Percentiles rank a stretch among this genome's conserved stretches.
These are phyloP conservation scores for Pseudogymnoascus sp. DNA, from an alignment of 2,329 filamentous ascomycete genomes.

Conservation along the genomic window DNA sequence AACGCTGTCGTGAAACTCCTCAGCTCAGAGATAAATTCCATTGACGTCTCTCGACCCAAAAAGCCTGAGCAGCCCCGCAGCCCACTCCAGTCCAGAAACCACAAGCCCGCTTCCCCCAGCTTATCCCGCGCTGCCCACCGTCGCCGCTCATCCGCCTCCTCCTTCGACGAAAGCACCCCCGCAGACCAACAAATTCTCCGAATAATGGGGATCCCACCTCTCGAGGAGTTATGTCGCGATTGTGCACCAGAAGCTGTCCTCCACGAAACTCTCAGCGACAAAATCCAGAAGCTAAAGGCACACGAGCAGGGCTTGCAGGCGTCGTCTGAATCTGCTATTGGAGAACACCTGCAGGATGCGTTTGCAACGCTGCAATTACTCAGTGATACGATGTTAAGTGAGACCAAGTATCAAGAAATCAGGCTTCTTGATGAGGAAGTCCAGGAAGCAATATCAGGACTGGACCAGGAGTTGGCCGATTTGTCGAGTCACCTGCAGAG, in stretches of 20 bases:
- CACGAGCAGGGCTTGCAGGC: conserved; percentile 40
- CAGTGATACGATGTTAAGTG: conserved; percentile 43
- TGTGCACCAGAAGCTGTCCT: conserved; percentile 21
- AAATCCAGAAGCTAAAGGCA: conserved; percentile 35
- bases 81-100: conserved; percentile 14
- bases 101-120: conserved; percentile 13
- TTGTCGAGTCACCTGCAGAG: conserved; percentile 30
- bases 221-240: conserved; percentile 27
- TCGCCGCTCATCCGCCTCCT: conserved; percentile 29
- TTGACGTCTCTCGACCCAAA: conserved; percentile 8
- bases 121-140: conserved; percentile 22
- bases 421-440: conserved; percentile 45
- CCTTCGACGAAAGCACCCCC: conserved; percentile 31
- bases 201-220: conserved; percentile 36
- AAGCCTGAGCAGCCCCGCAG: conserved; percentile 13
- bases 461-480: conserved; percentile 30
- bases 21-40: conserved; percentile 33
- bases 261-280: conserved; percentile 28
- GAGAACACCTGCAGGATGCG: conserved; percentile 38
- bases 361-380: conserved; percentile 40
- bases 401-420: conserved; percentile 41
- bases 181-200: conserved; percentile 36
- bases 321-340: conserved; percentile 38
- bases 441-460: conserved; percentile 37
- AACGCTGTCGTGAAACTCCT: conserved; percentile 34